A percentile compares a stretch with the other conserved stretches of the same genome.
These are phyloP conservation scores for Schizonepeta tenuifolia DNA, from an alignment of 257 asterid species.

Conservation along the genomic window DNA sequence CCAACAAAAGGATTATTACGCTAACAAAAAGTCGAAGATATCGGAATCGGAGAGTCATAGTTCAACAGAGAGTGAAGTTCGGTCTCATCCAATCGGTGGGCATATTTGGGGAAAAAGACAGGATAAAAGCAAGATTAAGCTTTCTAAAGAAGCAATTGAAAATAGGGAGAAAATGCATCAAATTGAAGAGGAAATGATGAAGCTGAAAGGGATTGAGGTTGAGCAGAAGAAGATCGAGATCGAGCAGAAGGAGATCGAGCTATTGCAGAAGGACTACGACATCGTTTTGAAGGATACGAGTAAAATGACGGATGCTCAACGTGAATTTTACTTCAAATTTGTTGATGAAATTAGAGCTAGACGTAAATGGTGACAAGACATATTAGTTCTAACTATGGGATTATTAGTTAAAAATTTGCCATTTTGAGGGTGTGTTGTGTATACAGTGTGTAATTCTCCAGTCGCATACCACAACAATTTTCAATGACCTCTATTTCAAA, in stretches of 20 bases:
- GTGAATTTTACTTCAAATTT: background rate
- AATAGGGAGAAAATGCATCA: background rate
- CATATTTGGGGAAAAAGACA: background rate
- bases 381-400: background rate
- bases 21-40: background rate
- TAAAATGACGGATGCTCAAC: background rate
- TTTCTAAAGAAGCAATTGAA: background rate
- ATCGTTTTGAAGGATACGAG: background rate
- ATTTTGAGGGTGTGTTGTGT: too few relatives aligned
- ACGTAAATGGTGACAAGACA: background rate
- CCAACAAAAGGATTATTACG: background rate
- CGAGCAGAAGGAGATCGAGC: background rate
- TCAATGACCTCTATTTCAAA: too few relatives aligned
- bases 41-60: background rate
- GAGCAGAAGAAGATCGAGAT: too few relatives aligned
- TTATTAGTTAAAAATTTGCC: background rate
- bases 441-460: too few relatives aligned
- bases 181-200: background rate
- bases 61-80: background rate
- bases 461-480: too few relatives aligned
- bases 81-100: background rate
- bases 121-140: background rate
- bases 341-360: background rate
- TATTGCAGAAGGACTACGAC: background rate
- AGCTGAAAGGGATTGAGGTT: background rate